Evolutionary conservation across 192 early-diverging fungal genomes (phyloP).

Genomic region (Lobosporangium transversale): DNA sequence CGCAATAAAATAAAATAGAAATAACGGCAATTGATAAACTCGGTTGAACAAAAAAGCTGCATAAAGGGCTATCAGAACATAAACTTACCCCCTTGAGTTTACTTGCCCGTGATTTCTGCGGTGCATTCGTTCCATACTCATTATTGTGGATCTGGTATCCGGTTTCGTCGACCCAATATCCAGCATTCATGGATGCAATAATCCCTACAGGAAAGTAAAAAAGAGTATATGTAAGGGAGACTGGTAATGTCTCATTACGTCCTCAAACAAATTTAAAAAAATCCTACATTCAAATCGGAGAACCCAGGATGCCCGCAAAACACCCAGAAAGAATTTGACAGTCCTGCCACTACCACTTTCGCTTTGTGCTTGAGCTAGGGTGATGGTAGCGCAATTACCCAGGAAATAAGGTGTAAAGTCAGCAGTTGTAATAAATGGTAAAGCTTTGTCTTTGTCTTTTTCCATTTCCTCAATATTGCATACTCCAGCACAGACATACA

Average conservation of each 20-base stretch:
- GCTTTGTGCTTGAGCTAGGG: conserved; percentile 10
- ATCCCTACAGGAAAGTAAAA: conserved; percentile 12
- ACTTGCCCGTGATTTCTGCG: conserved; percentile 13
- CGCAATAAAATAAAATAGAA: background rate
- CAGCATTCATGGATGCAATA: conserved; percentile 21
- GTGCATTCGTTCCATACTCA: conserved; percentile 33
- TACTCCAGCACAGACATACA: conserved; percentile 9
- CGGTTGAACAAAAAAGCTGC: background rate
- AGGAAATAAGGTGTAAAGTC: background rate
- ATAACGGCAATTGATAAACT: background rate
- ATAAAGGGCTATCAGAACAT: background rate
- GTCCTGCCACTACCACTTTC: conserved; percentile 24
- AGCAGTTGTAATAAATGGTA: too few species aligned
- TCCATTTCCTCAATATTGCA: background rate
- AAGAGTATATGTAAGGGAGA: background rate
- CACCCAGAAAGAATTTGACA: conserved; percentile 34
- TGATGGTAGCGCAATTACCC: too few species aligned
- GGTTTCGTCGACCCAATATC: conserved; percentile 36
- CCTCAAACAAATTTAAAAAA: background rate
- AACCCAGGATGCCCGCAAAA: conserved; percentile 24
- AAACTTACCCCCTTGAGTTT: conserved; percentile 17
- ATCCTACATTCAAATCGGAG: conserved; percentile 43
- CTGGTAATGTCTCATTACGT: background rate
- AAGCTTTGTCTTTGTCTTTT: too few species aligned
- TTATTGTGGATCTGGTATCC: conserved; percentile 26